phyloP scores from a whole-genome alignment of 371 early-diverging fungal species.

The Basidiobolus meristosporus region DNA sequence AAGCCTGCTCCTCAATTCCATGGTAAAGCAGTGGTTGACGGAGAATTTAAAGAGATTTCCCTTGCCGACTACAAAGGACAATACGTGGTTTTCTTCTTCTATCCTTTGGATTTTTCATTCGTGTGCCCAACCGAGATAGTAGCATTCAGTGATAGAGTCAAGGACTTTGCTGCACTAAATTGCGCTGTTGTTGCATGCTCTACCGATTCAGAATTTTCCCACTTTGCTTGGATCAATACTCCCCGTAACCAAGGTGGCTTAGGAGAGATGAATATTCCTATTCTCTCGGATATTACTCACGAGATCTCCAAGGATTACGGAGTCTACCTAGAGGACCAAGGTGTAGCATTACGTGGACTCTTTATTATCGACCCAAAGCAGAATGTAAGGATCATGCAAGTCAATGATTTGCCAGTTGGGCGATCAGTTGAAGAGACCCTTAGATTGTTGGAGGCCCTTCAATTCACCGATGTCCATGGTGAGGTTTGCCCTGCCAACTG shows the following conservation, averaged over 20 bases:
- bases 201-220: constrained; percentile 31
- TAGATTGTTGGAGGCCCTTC: no score
- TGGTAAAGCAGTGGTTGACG: constrained; percentile 7
- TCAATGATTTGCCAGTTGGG: no score
- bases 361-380: constrained; percentile 90
- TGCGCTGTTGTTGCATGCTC: constrained; percentile 17
- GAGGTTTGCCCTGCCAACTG: constrained; percentile 79
- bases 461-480: no score
- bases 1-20: constrained; percentile 9
- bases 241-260: no score
- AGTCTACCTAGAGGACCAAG: constrained; percentile 39
- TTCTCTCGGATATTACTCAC: constrained; percentile 46
- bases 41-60: constrained; percentile 5
- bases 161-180: constrained; percentile 47
- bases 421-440: no score
- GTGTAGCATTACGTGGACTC: constrained; percentile 44
- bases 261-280: no score
- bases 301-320: constrained; percentile 38
- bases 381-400: constrained; percentile 47
- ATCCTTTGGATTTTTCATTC: constrained; percentile 8
- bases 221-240: constrained; percentile 64
- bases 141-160: constrained; percentile 10
- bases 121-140: constrained; percentile 82
- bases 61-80: constrained; percentile 6
- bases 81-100: constrained; percentile 9